phyloP scores from a whole-genome alignment of 495 filamentous ascomycete genomes.

The Xylaria grammica region DNA sequence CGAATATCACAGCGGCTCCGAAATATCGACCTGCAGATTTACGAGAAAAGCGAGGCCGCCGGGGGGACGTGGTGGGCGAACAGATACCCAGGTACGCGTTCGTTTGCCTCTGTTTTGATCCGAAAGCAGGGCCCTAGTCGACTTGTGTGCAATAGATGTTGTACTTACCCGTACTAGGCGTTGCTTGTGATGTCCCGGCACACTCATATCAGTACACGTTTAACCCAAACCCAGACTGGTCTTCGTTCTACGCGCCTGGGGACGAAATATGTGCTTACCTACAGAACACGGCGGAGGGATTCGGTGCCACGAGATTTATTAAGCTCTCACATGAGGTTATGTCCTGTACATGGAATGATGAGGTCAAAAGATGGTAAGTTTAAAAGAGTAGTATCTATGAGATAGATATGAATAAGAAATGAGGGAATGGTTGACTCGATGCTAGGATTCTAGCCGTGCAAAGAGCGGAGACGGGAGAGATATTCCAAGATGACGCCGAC shows the following conservation, averaged over 20 bases:
- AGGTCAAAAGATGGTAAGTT: slow-evolving; percentile 58
- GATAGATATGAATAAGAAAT: not conserved
- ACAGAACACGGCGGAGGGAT: slow-evolving; percentile 61
- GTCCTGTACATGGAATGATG: slow-evolving; percentile 60
- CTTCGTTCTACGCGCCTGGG: slow-evolving; percentile 67
- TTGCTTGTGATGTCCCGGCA: slow-evolving; percentile 53
- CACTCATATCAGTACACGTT: slow-evolving; percentile 70
- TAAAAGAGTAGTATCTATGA: not conserved
- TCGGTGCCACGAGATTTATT: slow-evolving; percentile 56
- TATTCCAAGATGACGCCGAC: slow-evolving; percentile 50
- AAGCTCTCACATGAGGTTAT: slow-evolving; percentile 47
- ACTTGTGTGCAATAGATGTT: not conserved
- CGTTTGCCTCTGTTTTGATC: not conserved
- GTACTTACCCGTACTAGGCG: slow-evolving; percentile 31
- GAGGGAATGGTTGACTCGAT: slow-evolving; percentile 12
- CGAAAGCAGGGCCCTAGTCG: not conserved
- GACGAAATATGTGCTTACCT: slow-evolving; percentile 68
- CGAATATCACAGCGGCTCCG: slow-evolving; percentile 50
- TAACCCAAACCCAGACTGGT: slow-evolving; percentile 68
- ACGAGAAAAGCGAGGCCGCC: slow-evolving; percentile 49
- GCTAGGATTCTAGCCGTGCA: slow-evolving; percentile 29
- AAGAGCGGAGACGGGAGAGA: slow-evolving; percentile 37
- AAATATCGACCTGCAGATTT: slow-evolving; percentile 49
- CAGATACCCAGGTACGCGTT: slow-evolving; percentile 46
- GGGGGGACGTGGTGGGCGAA: slow-evolving; percentile 55